Conservation (phyloP, 1,284 basidiomycete species). For the Leucoagaricus sp. region DNA sequence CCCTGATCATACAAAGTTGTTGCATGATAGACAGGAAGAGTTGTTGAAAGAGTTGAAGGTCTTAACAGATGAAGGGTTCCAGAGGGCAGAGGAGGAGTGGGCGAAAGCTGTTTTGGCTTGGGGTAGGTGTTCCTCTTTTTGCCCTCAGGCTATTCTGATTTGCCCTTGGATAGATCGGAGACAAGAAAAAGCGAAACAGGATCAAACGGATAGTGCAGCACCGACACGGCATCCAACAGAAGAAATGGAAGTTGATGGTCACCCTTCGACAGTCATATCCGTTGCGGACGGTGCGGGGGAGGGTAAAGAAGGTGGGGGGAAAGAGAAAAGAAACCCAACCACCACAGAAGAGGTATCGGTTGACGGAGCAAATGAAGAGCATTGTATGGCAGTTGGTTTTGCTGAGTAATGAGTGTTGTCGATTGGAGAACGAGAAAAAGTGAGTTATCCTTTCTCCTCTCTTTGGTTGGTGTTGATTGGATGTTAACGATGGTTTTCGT, state of each 20-base stretch:
- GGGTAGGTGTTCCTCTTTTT: conserved; percentile 45
- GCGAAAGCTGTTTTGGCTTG: conserved; percentile 64
- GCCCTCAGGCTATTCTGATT: neutral
- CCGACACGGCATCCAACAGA: conserved; percentile 44
- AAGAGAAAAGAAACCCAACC: conserved; percentile 49
- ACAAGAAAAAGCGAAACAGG: conserved; percentile 53
- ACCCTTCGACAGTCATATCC: neutral
- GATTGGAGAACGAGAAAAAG: conserved; percentile 86
- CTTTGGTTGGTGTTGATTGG: conserved; percentile 10
- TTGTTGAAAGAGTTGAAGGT: conserved; percentile 59
- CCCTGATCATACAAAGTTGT: conserved; percentile 62
- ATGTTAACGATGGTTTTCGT: conserved; percentile 1
- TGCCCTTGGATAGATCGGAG: conserved; percentile 49
- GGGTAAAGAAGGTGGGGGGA: conserved; percentile 22
- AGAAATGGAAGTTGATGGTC: conserved; percentile 49
- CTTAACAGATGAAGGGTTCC: conserved; percentile 63
- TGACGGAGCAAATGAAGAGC: conserved; percentile 76
- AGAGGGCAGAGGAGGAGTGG: conserved; percentile 72
- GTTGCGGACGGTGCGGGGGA: conserved; percentile 1
- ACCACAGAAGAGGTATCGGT: conserved; percentile 67
- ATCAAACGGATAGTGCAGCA: conserved; percentile 29
- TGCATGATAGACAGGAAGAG: conserved; percentile 63
- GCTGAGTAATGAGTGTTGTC: conserved; percentile 77
- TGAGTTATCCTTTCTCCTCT: conserved; percentile 39
- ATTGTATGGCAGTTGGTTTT: conserved; percentile 79